Conservation (phyloP, 495 filamentous ascomycete genomes). For the Neurospora tetraspora region DNA sequence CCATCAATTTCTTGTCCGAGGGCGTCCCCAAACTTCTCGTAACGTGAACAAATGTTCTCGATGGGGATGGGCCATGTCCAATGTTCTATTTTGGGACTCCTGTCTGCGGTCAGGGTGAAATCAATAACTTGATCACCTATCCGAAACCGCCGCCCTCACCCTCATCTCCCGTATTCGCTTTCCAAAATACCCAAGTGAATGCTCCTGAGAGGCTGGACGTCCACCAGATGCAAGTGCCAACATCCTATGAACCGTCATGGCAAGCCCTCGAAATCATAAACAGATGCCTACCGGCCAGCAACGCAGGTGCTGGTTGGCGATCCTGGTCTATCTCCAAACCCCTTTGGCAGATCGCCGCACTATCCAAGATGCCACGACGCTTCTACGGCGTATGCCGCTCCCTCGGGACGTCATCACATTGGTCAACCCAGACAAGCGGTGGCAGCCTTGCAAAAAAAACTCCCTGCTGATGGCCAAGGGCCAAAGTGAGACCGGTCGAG, state of each 20-base stretch:
- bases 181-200: background rate
- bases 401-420: background rate
- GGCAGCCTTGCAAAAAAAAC: background rate
- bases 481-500: background rate
- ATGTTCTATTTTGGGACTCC: background rate
- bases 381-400: background rate
- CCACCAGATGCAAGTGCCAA: background rate
- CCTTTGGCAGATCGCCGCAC: background rate
- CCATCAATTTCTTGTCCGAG: background rate
- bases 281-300: background rate
- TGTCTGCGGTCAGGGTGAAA: background rate
- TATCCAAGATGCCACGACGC: background rate
- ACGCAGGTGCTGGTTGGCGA: background rate
- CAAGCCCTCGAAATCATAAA: background rate
- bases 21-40: background rate
- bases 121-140: background rate
- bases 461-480: background rate
- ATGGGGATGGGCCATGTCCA: background rate
- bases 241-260: background rate
- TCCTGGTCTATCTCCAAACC: background rate
- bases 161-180: background rate
- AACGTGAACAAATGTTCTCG: background rate
- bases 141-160: background rate
- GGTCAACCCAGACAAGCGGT: background rate
- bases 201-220: background rate